Evolutionary conservation across 805 yeast genomes (phyloP).

Genomic region (Lachancea sp.): DNA sequence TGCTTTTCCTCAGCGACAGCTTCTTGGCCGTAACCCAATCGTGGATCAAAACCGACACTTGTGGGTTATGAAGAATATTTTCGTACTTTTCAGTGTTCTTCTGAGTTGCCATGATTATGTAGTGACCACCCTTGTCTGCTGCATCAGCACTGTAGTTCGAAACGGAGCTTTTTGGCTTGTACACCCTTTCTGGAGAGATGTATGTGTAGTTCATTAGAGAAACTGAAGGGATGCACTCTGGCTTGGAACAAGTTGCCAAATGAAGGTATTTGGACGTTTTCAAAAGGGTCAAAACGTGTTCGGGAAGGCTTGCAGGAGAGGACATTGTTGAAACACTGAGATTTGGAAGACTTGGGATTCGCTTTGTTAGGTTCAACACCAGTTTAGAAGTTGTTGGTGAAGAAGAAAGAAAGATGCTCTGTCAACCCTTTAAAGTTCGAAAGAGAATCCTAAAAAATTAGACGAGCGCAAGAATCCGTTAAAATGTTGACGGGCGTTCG

Average conservation of each 20-base stretch:
- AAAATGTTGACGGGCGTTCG: background rate
- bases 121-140: constrained; percentile 26
- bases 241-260: constrained; percentile 63
- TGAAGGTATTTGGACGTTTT: constrained; percentile 68
- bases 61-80: constrained; percentile 64
- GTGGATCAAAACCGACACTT: constrained; percentile 77
- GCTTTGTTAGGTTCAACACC: background rate
- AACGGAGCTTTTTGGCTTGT: constrained; percentile 30
- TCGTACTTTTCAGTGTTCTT: constrained; percentile 65
- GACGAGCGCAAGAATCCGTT: background rate
- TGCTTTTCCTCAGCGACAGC: constrained; percentile 29
- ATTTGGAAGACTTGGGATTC: background rate
- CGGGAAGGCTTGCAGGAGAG: constrained; percentile 33
- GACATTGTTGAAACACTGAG: constrained; percentile 20
- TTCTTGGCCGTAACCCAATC: constrained; percentile 76
- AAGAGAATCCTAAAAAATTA: background rate
- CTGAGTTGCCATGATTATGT: constrained; percentile 67
- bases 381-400: background rate
- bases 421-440: background rate
- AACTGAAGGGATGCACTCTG: constrained; percentile 72
- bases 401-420: background rate
- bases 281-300: constrained; percentile 40
- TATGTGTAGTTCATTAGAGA: constrained; percentile 87
- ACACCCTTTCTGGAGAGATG: constrained; percentile 38
- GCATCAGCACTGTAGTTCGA: constrained; percentile 19